A percentile compares a stretch with the other conserved stretches of the same genome.
These are phyloP conservation scores for Dionaea muscipula DNA, from an alignment of 179 eudicot genomes.

Conservation along the genomic window DNA sequence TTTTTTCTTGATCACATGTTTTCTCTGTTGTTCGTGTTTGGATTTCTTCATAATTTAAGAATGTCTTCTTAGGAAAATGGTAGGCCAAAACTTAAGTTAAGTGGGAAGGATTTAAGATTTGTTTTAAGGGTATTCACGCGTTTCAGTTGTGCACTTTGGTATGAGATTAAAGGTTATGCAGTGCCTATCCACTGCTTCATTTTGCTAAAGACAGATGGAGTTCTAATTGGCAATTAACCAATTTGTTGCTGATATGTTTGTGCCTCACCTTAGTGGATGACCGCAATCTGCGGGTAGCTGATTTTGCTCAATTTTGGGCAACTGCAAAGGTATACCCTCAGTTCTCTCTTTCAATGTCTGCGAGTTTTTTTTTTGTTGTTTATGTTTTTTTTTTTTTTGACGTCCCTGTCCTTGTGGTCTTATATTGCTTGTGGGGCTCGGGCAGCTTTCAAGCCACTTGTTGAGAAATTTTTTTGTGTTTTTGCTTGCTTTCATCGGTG, in stretches of 20 bases:
- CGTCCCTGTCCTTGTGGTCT: neutral
- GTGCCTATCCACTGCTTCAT: slow-evolving; percentile 81
- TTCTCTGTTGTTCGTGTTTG: slow-evolving; percentile 8
- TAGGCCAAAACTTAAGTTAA: slow-evolving; percentile 11
- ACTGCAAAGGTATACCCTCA: slow-evolving; percentile 93
- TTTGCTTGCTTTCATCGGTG: slow-evolving; percentile 8
- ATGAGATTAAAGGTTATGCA: slow-evolving; percentile 57
- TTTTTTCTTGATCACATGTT: slow-evolving; percentile 5
- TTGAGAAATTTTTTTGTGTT: neutral
- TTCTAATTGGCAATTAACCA: slow-evolving; percentile 92
- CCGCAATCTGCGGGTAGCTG: slow-evolving; percentile 99
- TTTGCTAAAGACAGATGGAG: slow-evolving; percentile 91
- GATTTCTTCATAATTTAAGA: slow-evolving; percentile 9
- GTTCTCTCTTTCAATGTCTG: slow-evolving; percentile 38
- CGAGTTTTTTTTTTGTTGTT: slow-evolving; percentile 27
- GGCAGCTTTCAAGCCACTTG: neutral
- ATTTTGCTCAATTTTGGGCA: slow-evolving; percentile 99
- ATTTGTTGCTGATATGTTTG: slow-evolving; percentile 91
- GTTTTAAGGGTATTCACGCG: slow-evolving; percentile 13
- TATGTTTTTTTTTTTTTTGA: slow-evolving; percentile 11
- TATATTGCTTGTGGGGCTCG: neutral
- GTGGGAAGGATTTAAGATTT: slow-evolving; percentile 14
- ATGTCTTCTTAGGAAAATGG: slow-evolving; percentile 5
- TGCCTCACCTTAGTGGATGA: slow-evolving; percentile 99
- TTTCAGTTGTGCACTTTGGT: slow-evolving; percentile 31